Base-by-base conservation (phyloP, 1,284 basidiomycete genomes). In the Caloboletus firmus region DNA sequence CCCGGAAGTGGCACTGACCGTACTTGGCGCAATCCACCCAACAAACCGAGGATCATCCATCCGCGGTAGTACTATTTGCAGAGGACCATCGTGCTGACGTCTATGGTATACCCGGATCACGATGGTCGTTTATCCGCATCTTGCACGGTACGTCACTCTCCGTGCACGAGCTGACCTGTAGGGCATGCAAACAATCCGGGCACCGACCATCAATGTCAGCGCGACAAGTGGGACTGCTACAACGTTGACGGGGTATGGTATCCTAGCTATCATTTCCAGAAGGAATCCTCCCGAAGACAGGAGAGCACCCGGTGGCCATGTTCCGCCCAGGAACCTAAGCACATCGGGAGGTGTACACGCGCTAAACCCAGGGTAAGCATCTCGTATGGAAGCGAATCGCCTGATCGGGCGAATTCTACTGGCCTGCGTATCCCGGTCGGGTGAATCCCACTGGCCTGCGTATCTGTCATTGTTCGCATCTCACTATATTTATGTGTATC, bases 11-110 rank as follows among this genome's bases (percentile, higher is more conserved):
- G 26, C 31, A 24, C 22, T 8, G 12, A 58, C 26, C 24, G 44
- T 45, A 26, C 26, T 9, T 30, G 41, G 49, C 22, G 22, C 20
- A 24, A 45, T 30, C 43, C 51, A 47, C 47, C 41, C 40, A 54
- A 54, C 54, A 53, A 60, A 55, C 46, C 42, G 50, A 64, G 62
- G 50, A 52, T 64, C 47, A 22, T 41, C 40, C 48, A 42, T 53
- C 54, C 24, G 36, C 41, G 36, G 36, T 28, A 10, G 28, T 41
- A n/a, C 40, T n/a, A 20, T 32, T 43, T 51, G 18, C 30, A 32
- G 40, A 13, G 2, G n/a, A 30, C 11, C 17, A 22, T 24, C 32
- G 26, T 36, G 18, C 40, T 52, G 63, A 65, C 47, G 53, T 61
- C 49, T 13, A 44, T 56, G 44, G 50, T 34, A 35, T 43, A 28